These are phyloP conservation scores for Calonectria pauciramosa DNA, from an alignment of 2,329 filamentous ascomycete species.

Conservation along the genomic window DNA sequence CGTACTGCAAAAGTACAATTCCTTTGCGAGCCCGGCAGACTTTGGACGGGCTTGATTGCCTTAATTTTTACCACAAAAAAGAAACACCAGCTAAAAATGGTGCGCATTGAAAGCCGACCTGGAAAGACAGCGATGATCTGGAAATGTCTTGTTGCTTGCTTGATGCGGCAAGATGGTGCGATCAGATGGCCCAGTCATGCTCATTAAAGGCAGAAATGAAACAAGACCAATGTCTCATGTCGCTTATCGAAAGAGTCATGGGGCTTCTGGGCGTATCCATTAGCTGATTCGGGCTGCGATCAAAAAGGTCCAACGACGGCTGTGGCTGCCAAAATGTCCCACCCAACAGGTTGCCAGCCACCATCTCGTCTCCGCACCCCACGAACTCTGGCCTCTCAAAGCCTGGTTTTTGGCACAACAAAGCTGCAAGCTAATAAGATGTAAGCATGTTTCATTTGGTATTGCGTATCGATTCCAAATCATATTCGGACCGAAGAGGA, in stretches of 20 bases:
- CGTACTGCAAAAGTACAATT: neutral
- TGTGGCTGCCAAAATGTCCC: neutral
- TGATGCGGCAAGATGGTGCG: neutral
- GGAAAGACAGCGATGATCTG: neutral
- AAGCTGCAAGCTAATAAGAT: neutral
- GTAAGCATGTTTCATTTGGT: neutral
- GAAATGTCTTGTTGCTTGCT: neutral
- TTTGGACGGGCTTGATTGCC: neutral
- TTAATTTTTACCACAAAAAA: neutral
- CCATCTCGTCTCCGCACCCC: neutral
- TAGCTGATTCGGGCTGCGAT: neutral
- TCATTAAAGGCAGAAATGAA: neutral
- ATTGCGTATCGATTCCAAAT: neutral
- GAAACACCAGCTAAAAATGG: neutral
- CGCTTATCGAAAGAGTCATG: neutral
- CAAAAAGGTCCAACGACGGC: neutral
- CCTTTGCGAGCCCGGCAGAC: neutral
- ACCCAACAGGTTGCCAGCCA: neutral
- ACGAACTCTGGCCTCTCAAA: neutral
- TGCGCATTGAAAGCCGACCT: neutral
- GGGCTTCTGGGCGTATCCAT: neutral
- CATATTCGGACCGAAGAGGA: neutral
- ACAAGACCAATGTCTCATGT: neutral
- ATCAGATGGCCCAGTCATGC: neutral
- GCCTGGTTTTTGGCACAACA: neutral